These are phyloP conservation scores for Malassezia globosa DNA, from an alignment of 1,284 basidiomycete genomes.

Conservation along the genomic window DNA sequence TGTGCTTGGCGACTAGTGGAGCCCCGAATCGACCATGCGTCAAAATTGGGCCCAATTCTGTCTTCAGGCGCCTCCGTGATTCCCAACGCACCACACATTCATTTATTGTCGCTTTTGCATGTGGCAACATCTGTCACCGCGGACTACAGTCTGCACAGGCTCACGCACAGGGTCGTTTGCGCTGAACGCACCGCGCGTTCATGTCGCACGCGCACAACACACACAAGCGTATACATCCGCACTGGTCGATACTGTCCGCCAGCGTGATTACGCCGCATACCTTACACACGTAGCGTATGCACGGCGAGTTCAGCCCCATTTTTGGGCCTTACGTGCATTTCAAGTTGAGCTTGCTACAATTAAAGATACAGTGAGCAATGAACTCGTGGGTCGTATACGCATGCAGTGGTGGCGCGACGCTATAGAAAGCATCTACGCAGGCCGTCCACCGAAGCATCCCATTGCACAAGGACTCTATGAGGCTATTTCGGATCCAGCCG, in stretches of 20 bases:
- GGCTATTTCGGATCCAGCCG: conserved; percentile 34
- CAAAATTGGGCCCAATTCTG: background rate
- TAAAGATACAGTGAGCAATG: conserved; percentile 38
- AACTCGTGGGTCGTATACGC: conserved; percentile 40
- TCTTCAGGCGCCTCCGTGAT: background rate
- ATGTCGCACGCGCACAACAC: background rate
- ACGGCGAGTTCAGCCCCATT: conserved; percentile 32
- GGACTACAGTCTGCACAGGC: too few relatives aligned
- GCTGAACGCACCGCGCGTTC: too few relatives aligned
- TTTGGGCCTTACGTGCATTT: conserved; percentile 39
- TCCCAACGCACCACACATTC: too few relatives aligned
- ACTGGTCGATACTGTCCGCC: conserved; percentile 11
- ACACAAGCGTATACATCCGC: background rate
- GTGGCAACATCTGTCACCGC: too few relatives aligned
- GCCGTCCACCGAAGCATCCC: conserved; percentile 38
- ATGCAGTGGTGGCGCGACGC: conserved; percentile 46
- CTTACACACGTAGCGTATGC: conserved; percentile 39
- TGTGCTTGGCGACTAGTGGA: too few relatives aligned
- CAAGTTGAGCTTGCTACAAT: conserved; percentile 38
- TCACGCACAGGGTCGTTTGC: too few relatives aligned
- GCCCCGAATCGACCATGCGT: background rate
- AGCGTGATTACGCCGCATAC: conserved; percentile 32
- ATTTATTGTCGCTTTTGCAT: too few relatives aligned
- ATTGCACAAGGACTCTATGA: conserved; percentile 33
- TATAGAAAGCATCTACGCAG: conserved; percentile 27